phyloP scores from a whole-genome alignment of 2,329 filamentous ascomycete genomes.

The Phialophora chinensis region DNA sequence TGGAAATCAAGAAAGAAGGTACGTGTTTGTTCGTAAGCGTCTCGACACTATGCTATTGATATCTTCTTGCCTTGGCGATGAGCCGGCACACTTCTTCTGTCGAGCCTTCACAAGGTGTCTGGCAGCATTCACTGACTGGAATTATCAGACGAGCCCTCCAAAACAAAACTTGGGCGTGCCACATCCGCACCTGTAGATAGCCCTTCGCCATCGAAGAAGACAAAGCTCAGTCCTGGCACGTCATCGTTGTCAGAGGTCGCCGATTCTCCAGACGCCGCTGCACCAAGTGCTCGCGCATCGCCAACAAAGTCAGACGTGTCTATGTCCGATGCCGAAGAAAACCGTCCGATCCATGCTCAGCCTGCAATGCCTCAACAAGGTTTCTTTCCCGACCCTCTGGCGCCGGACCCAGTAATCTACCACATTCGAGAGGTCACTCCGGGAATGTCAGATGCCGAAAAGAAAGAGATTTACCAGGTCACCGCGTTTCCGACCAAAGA shows the following conservation, averaged over 20 bases:
- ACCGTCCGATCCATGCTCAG: constrained; percentile 61
- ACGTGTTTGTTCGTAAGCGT: constrained; percentile 40
- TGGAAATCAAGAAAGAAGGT: constrained; percentile 64
- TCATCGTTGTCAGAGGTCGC: constrained; percentile 41
- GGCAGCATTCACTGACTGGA: constrained; percentile 14
- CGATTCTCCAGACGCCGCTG: constrained; percentile 43
- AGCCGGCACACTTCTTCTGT: constrained; percentile 14
- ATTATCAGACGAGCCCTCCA: constrained; percentile 31
- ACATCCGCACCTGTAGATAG: constrained; percentile 37
- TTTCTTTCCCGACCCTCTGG: constrained; percentile 89
- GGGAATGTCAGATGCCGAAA: constrained; percentile 82
- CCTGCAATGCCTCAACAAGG: constrained; percentile 76
- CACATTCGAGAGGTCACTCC: constrained; percentile 79
- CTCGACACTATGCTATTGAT: not conserved
- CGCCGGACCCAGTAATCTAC: constrained; percentile 90
- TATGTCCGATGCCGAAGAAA: constrained; percentile 56
- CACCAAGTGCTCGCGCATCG: constrained; percentile 64
- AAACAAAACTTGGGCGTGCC: constrained; percentile 29
- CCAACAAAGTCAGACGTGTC: constrained; percentile 69
- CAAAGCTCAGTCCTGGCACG: constrained; percentile 40
- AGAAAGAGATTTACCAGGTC: constrained; percentile 86
- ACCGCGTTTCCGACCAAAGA: constrained; percentile 80
- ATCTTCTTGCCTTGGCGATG: constrained; percentile 3
- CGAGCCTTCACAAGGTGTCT: not conserved
- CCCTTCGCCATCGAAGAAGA: constrained; percentile 41